Percentiles rank a stretch among this genome's conserved stretches.
Conservation (phyloP, 257 asterid genomes). For the Ajuga chamaepitys region DNA sequence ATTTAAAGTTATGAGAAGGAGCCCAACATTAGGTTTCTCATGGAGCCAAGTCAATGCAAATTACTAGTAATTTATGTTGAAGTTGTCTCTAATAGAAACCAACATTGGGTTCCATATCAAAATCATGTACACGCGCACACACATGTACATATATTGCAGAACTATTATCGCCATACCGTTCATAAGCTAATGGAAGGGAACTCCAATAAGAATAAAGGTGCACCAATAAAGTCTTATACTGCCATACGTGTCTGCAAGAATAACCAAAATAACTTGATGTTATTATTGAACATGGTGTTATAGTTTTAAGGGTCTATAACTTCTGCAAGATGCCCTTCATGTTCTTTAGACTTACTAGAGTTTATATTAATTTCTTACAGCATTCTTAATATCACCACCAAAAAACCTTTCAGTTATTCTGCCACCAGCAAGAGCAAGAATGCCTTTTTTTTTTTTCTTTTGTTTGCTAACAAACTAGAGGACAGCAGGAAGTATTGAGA, state of each 20-base stretch:
- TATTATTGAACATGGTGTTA: not conserved
- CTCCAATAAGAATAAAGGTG: conserved; percentile 93
- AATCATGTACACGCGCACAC: too few relatives aligned
- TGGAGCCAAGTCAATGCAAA: too few relatives aligned
- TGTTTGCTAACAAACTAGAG: not conserved
- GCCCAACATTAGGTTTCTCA: too few relatives aligned
- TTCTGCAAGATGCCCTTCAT: too few relatives aligned
- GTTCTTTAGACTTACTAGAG: not conserved
- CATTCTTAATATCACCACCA: not conserved
- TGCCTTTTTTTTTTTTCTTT: not conserved
- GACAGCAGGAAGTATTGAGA: not conserved
- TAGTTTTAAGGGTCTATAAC: too few relatives aligned
- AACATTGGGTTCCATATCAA: too few relatives aligned
- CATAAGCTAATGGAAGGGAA: conserved; percentile 81
- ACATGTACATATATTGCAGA: too few relatives aligned
- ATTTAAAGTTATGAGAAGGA: too few relatives aligned
- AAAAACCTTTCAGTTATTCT: not conserved
- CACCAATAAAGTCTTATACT: conserved; percentile 75
- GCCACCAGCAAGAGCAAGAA: not conserved
- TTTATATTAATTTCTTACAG: not conserved
- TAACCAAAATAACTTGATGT: not conserved
- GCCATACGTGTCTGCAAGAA: conserved; percentile 71
- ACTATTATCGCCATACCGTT: conserved; percentile 48
- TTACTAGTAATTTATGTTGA: too few relatives aligned
- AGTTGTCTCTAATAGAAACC: too few relatives aligned